These are phyloP conservation scores for Boletus sp. DNA, from an alignment of 1,284 basidiomycete genomes.

Conservation along the genomic window DNA sequence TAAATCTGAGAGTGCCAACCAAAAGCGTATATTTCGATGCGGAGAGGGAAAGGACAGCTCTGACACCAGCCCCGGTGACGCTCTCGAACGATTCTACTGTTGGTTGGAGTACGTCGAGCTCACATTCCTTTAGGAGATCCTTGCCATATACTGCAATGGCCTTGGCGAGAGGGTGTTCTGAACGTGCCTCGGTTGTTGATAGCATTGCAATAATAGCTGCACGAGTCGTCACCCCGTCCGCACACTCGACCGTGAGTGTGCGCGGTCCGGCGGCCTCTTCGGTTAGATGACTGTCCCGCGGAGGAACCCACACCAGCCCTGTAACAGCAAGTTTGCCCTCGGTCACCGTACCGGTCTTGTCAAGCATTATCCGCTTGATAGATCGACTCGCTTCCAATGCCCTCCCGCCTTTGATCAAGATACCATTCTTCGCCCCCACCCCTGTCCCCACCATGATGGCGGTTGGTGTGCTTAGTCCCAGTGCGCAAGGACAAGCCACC, in stretches of 20 bases:
- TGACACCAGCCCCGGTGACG: constrained; percentile 87
- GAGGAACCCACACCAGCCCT: constrained; percentile 73
- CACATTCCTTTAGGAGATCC: constrained; percentile 51
- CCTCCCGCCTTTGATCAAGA: constrained; percentile 95
- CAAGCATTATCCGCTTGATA: constrained; percentile 83
- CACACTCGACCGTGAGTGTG: constrained; percentile 50
- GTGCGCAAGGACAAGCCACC: constrained; percentile 97
- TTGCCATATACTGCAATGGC: constrained; percentile 85
- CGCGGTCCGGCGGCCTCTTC: constrained; percentile 37
- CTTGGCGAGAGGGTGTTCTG: constrained; percentile 95
- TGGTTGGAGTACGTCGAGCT: constrained; percentile 38
- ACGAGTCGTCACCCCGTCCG: constrained; percentile 60
- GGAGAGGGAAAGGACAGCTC: constrained; percentile 57
- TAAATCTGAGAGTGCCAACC: constrained; percentile 75
- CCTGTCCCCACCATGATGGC: constrained; percentile 99
- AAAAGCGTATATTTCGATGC: constrained; percentile 56
- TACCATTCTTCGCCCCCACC: constrained; percentile 95
- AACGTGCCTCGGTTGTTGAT: constrained; percentile 83
- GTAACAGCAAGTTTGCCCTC: constrained; percentile 79
- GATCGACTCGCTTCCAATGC: constrained; percentile 89
- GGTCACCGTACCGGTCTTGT: constrained; percentile 99
- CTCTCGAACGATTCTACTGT: constrained; percentile 76
- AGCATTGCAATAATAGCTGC: constrained; percentile 78
- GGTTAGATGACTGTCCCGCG: constrained; percentile 32
- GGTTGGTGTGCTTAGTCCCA: constrained; percentile 95